Base-by-base conservation (phyloP, 164 flowering plant species). In the Protea cynaroides region DNA sequence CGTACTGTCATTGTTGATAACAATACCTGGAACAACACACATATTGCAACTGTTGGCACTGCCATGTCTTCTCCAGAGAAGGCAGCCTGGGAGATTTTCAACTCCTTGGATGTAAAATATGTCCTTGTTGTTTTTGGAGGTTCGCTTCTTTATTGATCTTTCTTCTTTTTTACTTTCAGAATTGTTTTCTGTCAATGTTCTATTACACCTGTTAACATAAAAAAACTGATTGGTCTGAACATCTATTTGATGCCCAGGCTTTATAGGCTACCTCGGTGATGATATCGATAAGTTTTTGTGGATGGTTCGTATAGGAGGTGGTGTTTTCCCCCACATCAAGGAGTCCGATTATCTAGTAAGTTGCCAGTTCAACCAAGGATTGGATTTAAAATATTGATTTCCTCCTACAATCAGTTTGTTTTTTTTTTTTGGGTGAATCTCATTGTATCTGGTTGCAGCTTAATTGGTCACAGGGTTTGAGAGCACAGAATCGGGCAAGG, bases 241-340 rank as follows among this genome's bases (percentile, higher is more conserved):
- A 56, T 15, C 68, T n/a, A n/a, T n/a, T 59, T 61, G 50, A 43
- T 69, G 15, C 67, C 62, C 76, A 95, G 97, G 99, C 72, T 92
- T 95, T 68, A 94, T 95, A 75, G 99, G 99, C 54, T 95, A 95
- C 72, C 94, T 97, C 8, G 92, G 99, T 78, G 99, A 95, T 75
- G 99, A 95, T 75, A 92, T 95, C 36, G 92, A 95, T 69, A 95
- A 95, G 74, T 95, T 95, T 76, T 75, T 92, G 61, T 95, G 99
- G 97, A 92, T 95, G 99, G 99, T 95, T 59, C 93, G 99, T 43
- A 95, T 95, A 44, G 99, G 99, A 71, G 99, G 99, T 22, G 99
- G 99, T 64, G 99, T 84, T 17, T 94, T 89, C 74, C 99, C 99
- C 72, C 99, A 94, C 70, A 95, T 95, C 63, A 92, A 86, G 80